These are phyloP conservation scores for Colletotrichum limetticola DNA, from an alignment of 2,329 filamentous ascomycete genomes.

Conservation along the genomic window DNA sequence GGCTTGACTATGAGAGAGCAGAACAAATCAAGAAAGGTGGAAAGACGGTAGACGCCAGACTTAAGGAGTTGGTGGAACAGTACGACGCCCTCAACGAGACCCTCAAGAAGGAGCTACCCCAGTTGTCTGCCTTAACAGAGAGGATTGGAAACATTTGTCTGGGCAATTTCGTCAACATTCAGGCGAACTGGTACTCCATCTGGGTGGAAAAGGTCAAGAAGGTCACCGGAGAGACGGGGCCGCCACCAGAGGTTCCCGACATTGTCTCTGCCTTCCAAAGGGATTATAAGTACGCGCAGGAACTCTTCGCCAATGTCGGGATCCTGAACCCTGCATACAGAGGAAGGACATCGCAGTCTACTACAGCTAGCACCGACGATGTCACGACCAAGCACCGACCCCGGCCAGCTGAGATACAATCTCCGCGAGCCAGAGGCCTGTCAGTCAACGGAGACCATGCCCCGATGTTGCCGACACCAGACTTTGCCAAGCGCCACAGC, in stretches of 20 bases:
- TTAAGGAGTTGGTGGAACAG: slow-evolving; percentile 84
- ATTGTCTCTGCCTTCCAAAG: slow-evolving; percentile 82
- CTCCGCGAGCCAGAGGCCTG: slow-evolving; percentile 65
- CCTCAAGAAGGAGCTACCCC: slow-evolving; percentile 90
- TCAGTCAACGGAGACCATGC: slow-evolving; percentile 73
- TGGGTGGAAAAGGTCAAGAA: slow-evolving; percentile 86
- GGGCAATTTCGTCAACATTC: slow-evolving; percentile 84
- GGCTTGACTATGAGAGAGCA: slow-evolving; percentile 87
- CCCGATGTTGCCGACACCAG: slow-evolving; percentile 72
- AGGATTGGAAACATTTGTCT: slow-evolving; percentile 84
- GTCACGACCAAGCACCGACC: slow-evolving; percentile 59
- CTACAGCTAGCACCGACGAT: slow-evolving; percentile 65
- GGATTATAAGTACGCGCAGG: slow-evolving; percentile 82
- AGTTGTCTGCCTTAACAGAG: slow-evolving; percentile 83
- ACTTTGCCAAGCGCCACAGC: slow-evolving; percentile 73
- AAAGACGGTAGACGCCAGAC: slow-evolving; percentile 88
- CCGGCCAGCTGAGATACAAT: slow-evolving; percentile 58
- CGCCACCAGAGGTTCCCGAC: slow-evolving; percentile 75
- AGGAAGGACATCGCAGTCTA: slow-evolving; percentile 69
- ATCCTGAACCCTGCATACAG: slow-evolving; percentile 81
- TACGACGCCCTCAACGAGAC: slow-evolving; percentile 94
- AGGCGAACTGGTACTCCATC: slow-evolving; percentile 83
- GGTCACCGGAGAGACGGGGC: slow-evolving; percentile 73
- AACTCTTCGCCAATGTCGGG: slow-evolving; percentile 75
- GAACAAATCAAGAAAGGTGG: slow-evolving; percentile 81